phyloP scores from a whole-genome alignment of 805 yeast species.

The Cyberlindnera sargentensis region DNA sequence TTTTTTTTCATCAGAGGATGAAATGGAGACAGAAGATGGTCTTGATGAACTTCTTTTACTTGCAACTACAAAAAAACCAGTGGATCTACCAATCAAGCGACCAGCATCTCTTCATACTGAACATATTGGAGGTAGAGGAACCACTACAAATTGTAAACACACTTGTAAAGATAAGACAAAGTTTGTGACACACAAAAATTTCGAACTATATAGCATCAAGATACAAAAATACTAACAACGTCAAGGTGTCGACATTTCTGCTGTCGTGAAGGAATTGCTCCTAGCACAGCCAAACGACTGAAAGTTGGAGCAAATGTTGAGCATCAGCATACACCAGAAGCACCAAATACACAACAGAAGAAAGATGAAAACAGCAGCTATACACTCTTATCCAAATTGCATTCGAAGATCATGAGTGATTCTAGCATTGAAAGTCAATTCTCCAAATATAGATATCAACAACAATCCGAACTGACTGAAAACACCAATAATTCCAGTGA shows the following conservation, averaged over 20 bases:
- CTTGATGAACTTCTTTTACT: constrained; percentile 26
- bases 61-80: constrained; percentile 7
- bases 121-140: constrained; percentile 14
- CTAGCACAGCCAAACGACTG: constrained; percentile 3
- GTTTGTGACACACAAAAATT: constrained; percentile 5
- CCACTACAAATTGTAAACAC: constrained; percentile 34
- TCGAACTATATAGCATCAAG: too few relatives aligned
- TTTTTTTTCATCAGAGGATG: constrained; percentile 12
- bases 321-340: neutral
- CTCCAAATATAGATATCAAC: neutral
- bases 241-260: constrained; percentile 38
- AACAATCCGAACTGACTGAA: neutral
- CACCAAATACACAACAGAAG: neutral
- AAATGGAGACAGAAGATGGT: constrained; percentile 17
- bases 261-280: constrained; percentile 38
- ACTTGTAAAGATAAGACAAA: constrained; percentile 31
- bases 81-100: neutral
- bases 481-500: neutral
- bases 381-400: constrained; percentile 7
- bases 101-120: too few relatives aligned
- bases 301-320: neutral
- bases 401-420: neutral
- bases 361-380: constrained; percentile 2
- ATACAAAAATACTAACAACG: constrained; percentile 5
- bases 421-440: neutral